Base-by-base conservation (phyloP, 140 eudicot genomes). In the Ambrosia hybrid region DNA sequence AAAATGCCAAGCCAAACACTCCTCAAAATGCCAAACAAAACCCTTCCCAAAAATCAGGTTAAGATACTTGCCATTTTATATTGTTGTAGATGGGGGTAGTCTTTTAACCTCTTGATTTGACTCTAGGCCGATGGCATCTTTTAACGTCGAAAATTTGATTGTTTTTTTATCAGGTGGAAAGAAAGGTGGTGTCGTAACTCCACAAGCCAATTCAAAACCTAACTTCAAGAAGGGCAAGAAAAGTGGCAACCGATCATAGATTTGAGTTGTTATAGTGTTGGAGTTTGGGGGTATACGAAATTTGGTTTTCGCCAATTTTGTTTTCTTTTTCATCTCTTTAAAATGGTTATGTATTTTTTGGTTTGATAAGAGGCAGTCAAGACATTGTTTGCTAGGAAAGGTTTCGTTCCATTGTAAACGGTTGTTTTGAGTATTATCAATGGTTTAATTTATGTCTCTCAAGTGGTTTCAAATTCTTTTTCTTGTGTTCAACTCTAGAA, bases 191-290 rank as follows among this genome's bases (percentile, higher is more conserved):
- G 26, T 21, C 26, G 26, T 21, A 21, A 21, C 26, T 1, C 81
- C 81, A 0, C 76, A 60, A 39, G 71, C 76, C 3, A 21, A 66
- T 2, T 77, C 81, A 9, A 77, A 77, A 62, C 81, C 67, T 0
- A 77, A 36, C 45, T 70, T 77, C 53, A 77, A 77, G 38, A 77
- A 77, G 49, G 67, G 59, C 41, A 77, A 77, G 72, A 77, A 77
- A 11, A 4, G 13, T 0, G 81, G 81, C 59, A 77, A 77, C 9
- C 61, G 81, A 30, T 71, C 67, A 8, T 77, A 62, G 72, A 70
- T 53, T 48, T 0, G 10, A 17, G 1, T 0, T 10, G 8, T 36
- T 5, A 37, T 64, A 1, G 12, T 38, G 37, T n/a, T 51, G 56
- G 56, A 21, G 4, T 9, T 65, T 65, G 12, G 9, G 46, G 64